These are phyloP conservation scores for Fusarium hainanense DNA, from an alignment of 2,329 filamentous ascomycete genomes.

Conservation along the genomic window DNA sequence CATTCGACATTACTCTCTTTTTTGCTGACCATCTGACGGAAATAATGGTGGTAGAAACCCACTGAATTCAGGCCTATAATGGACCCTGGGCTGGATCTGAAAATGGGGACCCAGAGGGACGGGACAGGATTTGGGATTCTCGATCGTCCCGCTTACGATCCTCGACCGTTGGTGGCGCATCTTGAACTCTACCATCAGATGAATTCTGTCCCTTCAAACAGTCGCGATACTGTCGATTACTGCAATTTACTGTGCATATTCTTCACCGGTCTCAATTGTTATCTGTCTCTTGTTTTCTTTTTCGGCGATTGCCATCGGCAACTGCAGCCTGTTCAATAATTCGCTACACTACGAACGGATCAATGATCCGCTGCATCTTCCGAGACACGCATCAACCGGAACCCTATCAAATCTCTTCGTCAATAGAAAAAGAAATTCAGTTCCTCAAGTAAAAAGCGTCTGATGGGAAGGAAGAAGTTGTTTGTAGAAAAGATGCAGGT, in stretches of 20 bases:
- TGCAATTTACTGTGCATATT: background rate
- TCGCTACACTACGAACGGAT: background rate
- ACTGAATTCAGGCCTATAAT: background rate
- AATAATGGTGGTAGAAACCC: constrained; percentile 7
- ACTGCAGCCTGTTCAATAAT: background rate
- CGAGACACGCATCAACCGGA: constrained; percentile 19
- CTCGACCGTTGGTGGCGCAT: constrained; percentile 28
- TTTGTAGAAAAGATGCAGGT: constrained; percentile 11
- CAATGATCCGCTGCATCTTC: constrained; percentile 19
- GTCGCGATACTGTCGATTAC: background rate
- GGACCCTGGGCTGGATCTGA: background rate
- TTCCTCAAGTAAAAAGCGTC: background rate
- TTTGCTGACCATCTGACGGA: constrained; percentile 2
- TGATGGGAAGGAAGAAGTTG: background rate
- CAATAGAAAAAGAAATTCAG: background rate
- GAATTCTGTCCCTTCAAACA: background rate
- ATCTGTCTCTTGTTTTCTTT: background rate
- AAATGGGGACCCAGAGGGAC: constrained; percentile 20
- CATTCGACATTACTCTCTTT: background rate
- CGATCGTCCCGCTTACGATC: constrained; percentile 33
- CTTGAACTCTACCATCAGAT: background rate
- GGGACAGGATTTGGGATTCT: constrained; percentile 27
- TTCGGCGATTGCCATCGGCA: background rate
- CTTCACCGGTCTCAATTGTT: background rate
- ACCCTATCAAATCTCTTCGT: background rate